phyloP scores from a whole-genome alignment of 2,329 filamentous ascomycete genomes.

The Coniochaeta sp. region DNA sequence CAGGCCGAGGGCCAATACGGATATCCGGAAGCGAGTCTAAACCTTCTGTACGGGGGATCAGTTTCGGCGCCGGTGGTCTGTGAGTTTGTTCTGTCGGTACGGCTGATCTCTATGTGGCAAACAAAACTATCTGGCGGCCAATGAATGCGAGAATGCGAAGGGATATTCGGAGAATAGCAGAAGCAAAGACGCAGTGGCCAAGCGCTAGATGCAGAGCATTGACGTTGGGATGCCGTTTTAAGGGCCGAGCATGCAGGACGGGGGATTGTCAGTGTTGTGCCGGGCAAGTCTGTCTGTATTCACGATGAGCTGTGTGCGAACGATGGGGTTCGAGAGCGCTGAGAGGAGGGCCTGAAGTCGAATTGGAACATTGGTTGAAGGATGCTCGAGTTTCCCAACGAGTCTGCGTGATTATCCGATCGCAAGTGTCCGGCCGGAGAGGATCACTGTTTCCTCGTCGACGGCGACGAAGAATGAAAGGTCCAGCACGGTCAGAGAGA shows the following conservation, averaged over 20 bases:
- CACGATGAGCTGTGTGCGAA: not conserved
- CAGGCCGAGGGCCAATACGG: not conserved
- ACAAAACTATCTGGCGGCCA: not conserved
- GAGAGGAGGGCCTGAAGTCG: not conserved
- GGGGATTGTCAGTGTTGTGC: not conserved
- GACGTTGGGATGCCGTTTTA: not conserved
- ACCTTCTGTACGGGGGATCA: not conserved
- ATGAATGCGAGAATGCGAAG: not conserved
- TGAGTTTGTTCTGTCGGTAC: not conserved
- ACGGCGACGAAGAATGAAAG: too few species aligned
- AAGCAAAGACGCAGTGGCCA: not conserved
- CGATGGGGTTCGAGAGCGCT: not conserved
- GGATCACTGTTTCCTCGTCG: not conserved
- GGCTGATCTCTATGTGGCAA: not conserved
- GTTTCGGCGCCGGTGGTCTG: conserved; percentile 1
- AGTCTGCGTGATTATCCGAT: not conserved
- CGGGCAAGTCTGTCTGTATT: too few species aligned
- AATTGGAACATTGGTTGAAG: not conserved
- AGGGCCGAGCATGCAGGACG: not conserved
- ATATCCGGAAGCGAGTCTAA: not conserved
- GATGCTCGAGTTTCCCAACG: not conserved
- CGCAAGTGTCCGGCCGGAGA: not conserved
- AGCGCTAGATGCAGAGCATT: conserved; percentile 1
- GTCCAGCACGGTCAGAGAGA: not conserved
- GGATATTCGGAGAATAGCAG: not conserved